Evolutionary conservation across 2,329 filamentous ascomycete species (phyloP), one percentile per base, ranked within the genome.

Genomic region (Aspergillus bombycis): DNA sequence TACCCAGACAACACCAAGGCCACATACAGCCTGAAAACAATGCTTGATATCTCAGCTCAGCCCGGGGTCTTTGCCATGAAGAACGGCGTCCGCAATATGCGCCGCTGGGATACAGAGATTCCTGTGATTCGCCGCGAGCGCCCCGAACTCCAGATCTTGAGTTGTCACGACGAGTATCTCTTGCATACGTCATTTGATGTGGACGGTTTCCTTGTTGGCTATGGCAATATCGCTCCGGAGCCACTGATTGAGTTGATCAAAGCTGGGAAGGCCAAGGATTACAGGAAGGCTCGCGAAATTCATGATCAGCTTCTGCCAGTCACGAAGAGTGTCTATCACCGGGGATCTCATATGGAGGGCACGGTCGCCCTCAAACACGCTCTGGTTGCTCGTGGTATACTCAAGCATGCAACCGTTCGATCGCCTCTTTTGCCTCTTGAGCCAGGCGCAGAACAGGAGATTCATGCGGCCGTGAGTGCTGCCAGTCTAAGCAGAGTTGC

Each of bases 51-150:
- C 59, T 77, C 83, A 2, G 83, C 82, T 9, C 82, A 78, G 38
- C 84, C 83, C 1, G 83, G 83, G 32, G 82, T 84, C 7, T 83
- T 85, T 53, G 83, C 83, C 19, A 85, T 85, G 83, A 85, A 85
- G 78, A 85, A 85, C 65, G 84, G 84, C 23, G 84, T 85, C 11
- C 80, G 84, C 59, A 85, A 85, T 71, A 85, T 85, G 83, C 79
- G 82, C n/a, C 80, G 84, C 21, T 85, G 84, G 84, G 83, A 85
- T 58, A 83, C 81, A 0, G 84, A 85, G 71, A 85, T 85, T 63
- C 84, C 83, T 19, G 77, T 85, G 30, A 84, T 85, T 73, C 80
- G 82, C 56, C 71, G 72, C 30, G 75, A 84, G 67, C 79, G 82
- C 6, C 83, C 83, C 0, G 79, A 83, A 2, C 75, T 85, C 1